Evolutionary conservation across 148 eudicot genomes (phyloP), one percentile per base, ranked within the genome.

Genomic region (Heliamphora exappendiculata): DNA sequence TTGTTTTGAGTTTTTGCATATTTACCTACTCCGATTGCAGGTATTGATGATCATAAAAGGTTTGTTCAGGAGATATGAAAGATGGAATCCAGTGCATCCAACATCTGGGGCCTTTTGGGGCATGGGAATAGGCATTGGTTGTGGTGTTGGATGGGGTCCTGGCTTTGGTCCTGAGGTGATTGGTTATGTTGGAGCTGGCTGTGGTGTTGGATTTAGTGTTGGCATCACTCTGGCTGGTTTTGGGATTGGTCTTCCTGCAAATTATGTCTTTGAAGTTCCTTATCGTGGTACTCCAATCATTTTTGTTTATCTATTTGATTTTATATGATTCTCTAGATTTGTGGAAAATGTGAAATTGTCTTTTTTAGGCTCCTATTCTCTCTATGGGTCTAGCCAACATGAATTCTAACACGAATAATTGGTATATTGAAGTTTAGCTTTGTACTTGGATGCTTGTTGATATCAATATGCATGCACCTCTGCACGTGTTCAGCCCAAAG

Each of bases 101-200:
- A 95, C 99, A 31, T 76, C 79, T 24, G 99, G 99, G 79, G 88
- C 98, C 73, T 91, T 95, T 87, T 95, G 98, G 99, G 99, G 99
- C 45, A 88, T 95, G 84, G 99, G 99, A 36, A 29, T 95, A 66
- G 99, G 99, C 67, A 36, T 95, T 66, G 99, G 99, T 39, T 95
- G 99, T 76, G 99, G 99, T 51, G 91, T 95, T 63, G 99, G 99
- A 42, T 95, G 99, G 99, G 99, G 99, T 49, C 98, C 99, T 70
- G 99, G 99, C 42, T 95, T 95, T 81, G 99, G 99, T 34, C 99
- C 97, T 75, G 99, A 95, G 84, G 97, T 89, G 45, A 77, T 95
- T 70, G 99, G 97, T 76, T 93, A 92, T 82, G 97, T 95, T 73
- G 99, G 99, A 73, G 90, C 99, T 73, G 99, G 99, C 50, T 95